Conservation (phyloP, 352 stramenopile genomes). For the Pythium monospermum region DNA sequence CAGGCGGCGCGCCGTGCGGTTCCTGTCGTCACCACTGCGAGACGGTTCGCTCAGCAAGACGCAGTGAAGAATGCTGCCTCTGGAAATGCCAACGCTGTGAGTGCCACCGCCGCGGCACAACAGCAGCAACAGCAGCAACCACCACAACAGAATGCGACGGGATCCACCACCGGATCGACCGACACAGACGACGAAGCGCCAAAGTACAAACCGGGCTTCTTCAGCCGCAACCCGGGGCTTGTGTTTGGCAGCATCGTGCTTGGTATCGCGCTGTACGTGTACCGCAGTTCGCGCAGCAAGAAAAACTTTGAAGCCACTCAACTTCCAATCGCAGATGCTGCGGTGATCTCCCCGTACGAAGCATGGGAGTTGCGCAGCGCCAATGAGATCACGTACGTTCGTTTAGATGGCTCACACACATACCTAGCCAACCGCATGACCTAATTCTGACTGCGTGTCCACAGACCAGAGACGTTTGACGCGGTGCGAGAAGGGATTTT, state of each 20-base stretch:
- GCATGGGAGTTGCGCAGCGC: slow-evolving; percentile 77
- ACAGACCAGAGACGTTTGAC: slow-evolving; percentile 50
- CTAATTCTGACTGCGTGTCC: too few relatives aligned
- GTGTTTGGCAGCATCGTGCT: slow-evolving; percentile 66
- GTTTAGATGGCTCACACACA: neutral
- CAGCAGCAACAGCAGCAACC: too few relatives aligned
- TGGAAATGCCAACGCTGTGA: too few relatives aligned
- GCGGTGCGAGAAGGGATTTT: slow-evolving; percentile 39
- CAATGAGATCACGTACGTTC: slow-evolving; percentile 79
- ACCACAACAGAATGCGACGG: too few relatives aligned
- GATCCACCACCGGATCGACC: too few relatives aligned
- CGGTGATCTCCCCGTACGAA: slow-evolving; percentile 82
- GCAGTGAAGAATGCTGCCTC: too few relatives aligned
- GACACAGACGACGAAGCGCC: slow-evolving; percentile 45
- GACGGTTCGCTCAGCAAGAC: neutral
- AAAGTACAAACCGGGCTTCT: slow-evolving; percentile 82
- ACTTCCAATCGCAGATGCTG: slow-evolving; percentile 60
- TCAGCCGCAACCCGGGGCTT: slow-evolving; percentile 81
- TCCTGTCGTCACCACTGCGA: neutral
- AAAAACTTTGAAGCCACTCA: slow-evolving; percentile 78
- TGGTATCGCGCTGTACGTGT: slow-evolving; percentile 66
- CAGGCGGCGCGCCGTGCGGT: slow-evolving; percentile 1
- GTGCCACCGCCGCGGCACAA: too few relatives aligned
- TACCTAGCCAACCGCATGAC: too few relatives aligned
- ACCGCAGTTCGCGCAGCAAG: slow-evolving; percentile 64